A percentile compares a stretch with the other conserved stretches of the same genome.
phyloP scores from a whole-genome alignment of 257 asterid species.

The Penstemon davidsonii region DNA sequence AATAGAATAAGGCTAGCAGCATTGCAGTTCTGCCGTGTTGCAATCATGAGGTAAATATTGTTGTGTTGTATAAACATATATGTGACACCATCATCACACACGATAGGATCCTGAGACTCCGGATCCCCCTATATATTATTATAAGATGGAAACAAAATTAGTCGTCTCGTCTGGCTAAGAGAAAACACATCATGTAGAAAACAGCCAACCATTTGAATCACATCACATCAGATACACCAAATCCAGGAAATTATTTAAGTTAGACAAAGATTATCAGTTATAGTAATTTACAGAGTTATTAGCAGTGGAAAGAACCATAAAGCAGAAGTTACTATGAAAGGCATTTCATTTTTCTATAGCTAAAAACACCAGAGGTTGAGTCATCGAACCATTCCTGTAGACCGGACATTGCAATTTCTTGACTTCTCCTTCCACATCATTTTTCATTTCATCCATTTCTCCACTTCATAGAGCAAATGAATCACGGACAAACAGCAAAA shows the following conservation, averaged over 20 bases:
- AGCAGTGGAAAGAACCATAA: constrained; percentile 13
- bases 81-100: constrained; percentile 78
- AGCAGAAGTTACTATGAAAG: constrained; percentile 7
- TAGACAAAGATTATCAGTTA: background rate
- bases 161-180: constrained; percentile 25
- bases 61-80: constrained; percentile 97
- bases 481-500: background rate
- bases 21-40: constrained; percentile 97
- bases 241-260: background rate
- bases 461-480: constrained; percentile 16
- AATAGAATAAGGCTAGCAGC: constrained; percentile 96
- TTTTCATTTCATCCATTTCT: background rate
- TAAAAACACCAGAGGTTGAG: background rate
- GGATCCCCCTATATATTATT: constrained; percentile 77
- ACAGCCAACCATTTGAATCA: background rate
- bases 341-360: background rate
- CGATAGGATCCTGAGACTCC: constrained; percentile 87
- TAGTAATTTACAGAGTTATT: background rate
- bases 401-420: constrained; percentile 10
- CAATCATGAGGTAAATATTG: constrained; percentile 97
- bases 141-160: constrained; percentile 20
- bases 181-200: constrained; percentile 2
- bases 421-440: constrained; percentile 1
- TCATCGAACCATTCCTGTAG: background rate
- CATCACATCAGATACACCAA: background rate